Evolutionary conservation across 306 rosid genomes (phyloP).

Genomic region (Quillaja saponaria): DNA sequence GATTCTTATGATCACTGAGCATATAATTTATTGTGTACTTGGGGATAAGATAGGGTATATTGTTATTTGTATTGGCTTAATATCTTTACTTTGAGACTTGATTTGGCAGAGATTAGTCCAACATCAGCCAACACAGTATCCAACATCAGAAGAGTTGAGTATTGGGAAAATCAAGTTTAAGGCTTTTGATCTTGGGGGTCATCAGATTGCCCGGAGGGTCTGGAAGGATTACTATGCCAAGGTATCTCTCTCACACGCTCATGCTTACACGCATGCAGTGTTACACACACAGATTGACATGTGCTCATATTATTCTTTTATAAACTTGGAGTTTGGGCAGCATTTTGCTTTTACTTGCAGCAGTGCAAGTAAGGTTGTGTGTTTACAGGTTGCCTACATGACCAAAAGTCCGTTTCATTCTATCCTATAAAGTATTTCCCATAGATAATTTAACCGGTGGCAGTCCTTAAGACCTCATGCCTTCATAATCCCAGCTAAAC

Average conservation of each 20-base stretch:
- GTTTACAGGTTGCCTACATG: too few relatives aligned
- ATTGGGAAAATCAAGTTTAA: constrained; percentile 93
- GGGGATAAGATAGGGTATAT: too few relatives aligned
- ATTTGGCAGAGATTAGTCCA: constrained; percentile 83
- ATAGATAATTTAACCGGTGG: too few relatives aligned
- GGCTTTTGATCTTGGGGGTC: constrained; percentile 90
- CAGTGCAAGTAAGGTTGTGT: too few relatives aligned
- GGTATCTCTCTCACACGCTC: constrained; percentile 39
- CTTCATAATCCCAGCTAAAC: constrained; percentile 52
- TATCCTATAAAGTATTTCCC: too few relatives aligned
- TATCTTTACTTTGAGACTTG: constrained; percentile 34
- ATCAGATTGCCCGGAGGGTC: constrained; percentile 85
- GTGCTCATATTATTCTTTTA: too few relatives aligned
- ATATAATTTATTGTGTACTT: too few relatives aligned
- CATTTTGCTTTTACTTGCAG: too few relatives aligned
- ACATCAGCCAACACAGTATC: constrained; percentile 91
- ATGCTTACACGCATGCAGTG: not conserved
- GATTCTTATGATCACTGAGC: too few relatives aligned
- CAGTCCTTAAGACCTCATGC: constrained; percentile 6
- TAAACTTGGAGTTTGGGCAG: too few relatives aligned
- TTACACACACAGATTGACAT: too few relatives aligned
- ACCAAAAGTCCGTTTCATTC: too few relatives aligned
- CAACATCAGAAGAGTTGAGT: constrained; percentile 91
- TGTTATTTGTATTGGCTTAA: not conserved
- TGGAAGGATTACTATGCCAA: constrained; percentile 97